Evolutionary conservation across 495 filamentous ascomycete species (phyloP), one percentile per base, ranked within the genome.

Genomic region (Xanthoparmelia taractica): DNA sequence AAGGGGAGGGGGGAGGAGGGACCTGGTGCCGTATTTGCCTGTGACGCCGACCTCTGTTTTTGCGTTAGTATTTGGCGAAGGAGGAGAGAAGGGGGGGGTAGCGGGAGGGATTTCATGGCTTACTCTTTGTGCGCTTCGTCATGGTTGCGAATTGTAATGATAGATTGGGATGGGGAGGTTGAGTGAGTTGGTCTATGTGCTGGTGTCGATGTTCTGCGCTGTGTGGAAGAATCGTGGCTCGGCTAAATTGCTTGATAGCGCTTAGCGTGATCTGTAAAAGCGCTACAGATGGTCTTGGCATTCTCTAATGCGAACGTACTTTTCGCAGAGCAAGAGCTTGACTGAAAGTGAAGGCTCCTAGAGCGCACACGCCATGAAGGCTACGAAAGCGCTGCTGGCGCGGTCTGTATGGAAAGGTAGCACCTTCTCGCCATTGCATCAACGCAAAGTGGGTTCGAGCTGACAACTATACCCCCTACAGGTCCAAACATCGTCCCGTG

Each of bases 61-160:
- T 4, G 54, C 25, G 59, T 54, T 65, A 62, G 25, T 8, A 20
- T 33, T 29, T 27, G 29, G 13, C 7, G 8, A 15, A 12, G 1
- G 5, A 5, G 11, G 17, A n/a, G 17, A 11, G 47, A 18, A 13
- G 17, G 17, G 34, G 25, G 6, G 4, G 34, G n/a, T n/a, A 20
- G 12, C 25, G 45, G 17, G 27, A 15, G 17, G 0, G 18, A 20
- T 7, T 25, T 18, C 20, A 59, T 38, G 62, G 76, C 80, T 72
- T 75, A 84, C 82, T 96, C 88, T 96, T 96, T 61, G 91, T 96
- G 81, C 91, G 85, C 83, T 96, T 96, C 73, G 91, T 93, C 91
- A 96, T 96, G 77, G 86, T 91, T 84, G 48, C 65, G 75, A 40
- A 0, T 20, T 48, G 48, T 56, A 8, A 10, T 36, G 34, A 5